Evolutionary conservation across 164 flowering plant species (phyloP).

Genomic region (Taxillus chinensis): DNA sequence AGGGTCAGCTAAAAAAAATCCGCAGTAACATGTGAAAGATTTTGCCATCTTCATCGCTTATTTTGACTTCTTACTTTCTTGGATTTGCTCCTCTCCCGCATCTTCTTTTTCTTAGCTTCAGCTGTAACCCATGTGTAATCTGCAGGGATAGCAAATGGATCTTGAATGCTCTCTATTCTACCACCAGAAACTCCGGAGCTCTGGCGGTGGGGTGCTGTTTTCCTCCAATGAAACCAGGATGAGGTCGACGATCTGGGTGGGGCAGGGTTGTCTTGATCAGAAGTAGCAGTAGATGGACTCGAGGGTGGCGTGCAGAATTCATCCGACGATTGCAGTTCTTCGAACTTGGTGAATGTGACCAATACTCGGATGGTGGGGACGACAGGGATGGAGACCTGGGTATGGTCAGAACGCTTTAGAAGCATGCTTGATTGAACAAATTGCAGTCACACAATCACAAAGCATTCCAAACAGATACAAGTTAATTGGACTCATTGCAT

Average conservation of each 20-base stretch:
- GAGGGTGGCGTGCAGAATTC: slow-evolving; percentile 93
- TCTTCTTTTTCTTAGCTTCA: slow-evolving; percentile 81
- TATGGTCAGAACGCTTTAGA: background rate
- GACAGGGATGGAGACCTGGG: slow-evolving; percentile 93
- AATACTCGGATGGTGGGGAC: slow-evolving; percentile 89
- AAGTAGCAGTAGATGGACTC: slow-evolving; percentile 42
- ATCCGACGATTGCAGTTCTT: slow-evolving; percentile 75
- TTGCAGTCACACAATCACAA: too few species aligned
- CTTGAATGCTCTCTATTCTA: slow-evolving; percentile 58
- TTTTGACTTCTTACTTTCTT: slow-evolving; percentile 46
- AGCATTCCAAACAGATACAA: too few species aligned
- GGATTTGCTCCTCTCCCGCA: slow-evolving; percentile 69
- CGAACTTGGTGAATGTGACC: slow-evolving; percentile 88
- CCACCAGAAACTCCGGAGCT: slow-evolving; percentile 30
- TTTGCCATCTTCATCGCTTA: background rate
- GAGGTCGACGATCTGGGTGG: slow-evolving; percentile 32
- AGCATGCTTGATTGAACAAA: too few species aligned
- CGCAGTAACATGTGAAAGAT: slow-evolving; percentile 3
- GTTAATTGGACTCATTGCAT: too few species aligned
- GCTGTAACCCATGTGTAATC: slow-evolving; percentile 76
- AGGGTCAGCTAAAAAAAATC: slow-evolving; percentile 2
- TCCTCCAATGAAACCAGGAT: slow-evolving; percentile 95
- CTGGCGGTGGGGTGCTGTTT: slow-evolving; percentile 48
- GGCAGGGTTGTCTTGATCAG: slow-evolving; percentile 34
- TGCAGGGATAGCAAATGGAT: slow-evolving; percentile 71